phyloP scores from a whole-genome alignment of 169 alveolate species.

The Plasmodium adleri region DNA sequence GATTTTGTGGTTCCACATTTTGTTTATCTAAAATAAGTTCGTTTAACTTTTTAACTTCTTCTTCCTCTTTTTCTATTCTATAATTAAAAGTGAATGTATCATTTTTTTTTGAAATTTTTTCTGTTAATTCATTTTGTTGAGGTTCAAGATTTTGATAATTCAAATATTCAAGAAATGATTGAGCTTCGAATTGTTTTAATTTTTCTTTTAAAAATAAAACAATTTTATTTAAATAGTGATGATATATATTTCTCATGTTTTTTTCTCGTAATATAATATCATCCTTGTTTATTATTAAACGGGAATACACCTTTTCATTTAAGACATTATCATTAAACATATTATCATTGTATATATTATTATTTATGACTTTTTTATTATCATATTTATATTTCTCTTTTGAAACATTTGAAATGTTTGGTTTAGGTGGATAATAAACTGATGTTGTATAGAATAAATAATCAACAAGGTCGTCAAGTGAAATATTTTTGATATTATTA shows the following conservation, averaged over 20 bases:
- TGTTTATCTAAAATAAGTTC: slow-evolving; percentile 24
- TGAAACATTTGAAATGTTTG: neutral
- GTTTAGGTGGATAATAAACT: neutral
- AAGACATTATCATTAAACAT: neutral
- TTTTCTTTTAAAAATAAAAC: slow-evolving; percentile 15
- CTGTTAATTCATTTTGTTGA: neutral
- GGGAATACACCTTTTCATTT: neutral
- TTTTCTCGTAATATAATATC: slow-evolving; percentile 7
- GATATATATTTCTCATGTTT: slow-evolving; percentile 35
- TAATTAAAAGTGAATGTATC: slow-evolving; percentile 46
- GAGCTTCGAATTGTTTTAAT: slow-evolving; percentile 23
- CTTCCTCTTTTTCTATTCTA: slow-evolving; percentile 14
- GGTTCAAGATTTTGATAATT: slow-evolving; percentile 6
- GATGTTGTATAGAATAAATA: slow-evolving; percentile 52
- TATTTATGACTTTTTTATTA: neutral
- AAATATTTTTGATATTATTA: slow-evolving; percentile 2
- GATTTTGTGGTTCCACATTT: neutral
- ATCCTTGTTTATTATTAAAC: slow-evolving; percentile 12
- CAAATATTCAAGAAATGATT: slow-evolving; percentile 25
- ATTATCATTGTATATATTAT: neutral
- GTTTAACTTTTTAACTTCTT: slow-evolving; percentile 46
- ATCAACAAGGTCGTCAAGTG: slow-evolving; percentile 20
- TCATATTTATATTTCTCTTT: neutral
- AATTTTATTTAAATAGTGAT: slow-evolving; percentile 29
- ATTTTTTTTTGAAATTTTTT: neutral